Evolutionary conservation across 177 flowering plant species (phyloP).

Genomic region (Vitis hybrid): DNA sequence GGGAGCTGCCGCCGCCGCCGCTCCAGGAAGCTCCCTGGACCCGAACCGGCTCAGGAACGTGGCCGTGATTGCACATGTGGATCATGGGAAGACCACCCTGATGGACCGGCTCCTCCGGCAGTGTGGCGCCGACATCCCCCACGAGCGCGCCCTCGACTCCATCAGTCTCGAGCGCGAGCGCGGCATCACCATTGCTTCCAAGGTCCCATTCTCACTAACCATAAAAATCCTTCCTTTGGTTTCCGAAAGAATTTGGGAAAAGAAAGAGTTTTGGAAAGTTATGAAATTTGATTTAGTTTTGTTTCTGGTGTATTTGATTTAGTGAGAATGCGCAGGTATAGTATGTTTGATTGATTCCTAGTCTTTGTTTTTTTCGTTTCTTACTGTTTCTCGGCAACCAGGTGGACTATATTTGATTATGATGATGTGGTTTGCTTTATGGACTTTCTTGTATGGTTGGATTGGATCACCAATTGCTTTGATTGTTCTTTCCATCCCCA

Average conservation of each 20-base stretch:
- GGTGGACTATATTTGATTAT: too few relatives aligned
- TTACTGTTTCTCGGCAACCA: neutral
- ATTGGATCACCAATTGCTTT: neutral
- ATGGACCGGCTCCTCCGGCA: slow-evolving; percentile 96
- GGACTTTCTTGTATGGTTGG: neutral
- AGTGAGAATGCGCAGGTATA: too few relatives aligned
- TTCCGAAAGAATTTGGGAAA: neutral
- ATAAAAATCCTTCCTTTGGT: neutral
- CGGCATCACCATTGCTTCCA: slow-evolving; percentile 94
- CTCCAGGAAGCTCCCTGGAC: slow-evolving; percentile 37
- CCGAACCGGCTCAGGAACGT: slow-evolving; percentile 85
- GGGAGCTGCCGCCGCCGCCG: slow-evolving; percentile 32
- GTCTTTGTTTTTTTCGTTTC: neutral
- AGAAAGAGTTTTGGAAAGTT: too few relatives aligned
- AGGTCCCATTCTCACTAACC: slow-evolving; percentile 37
- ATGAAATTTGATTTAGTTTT: neutral
- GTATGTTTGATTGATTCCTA: neutral
- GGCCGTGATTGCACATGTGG: slow-evolving; percentile 97
- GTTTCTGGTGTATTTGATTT: neutral
- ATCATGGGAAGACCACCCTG: slow-evolving; percentile 97
- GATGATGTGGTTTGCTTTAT: neutral
- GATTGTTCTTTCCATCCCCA: neutral
- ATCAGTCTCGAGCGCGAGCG: slow-evolving; percentile 96
- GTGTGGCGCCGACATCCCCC: slow-evolving; percentile 98
- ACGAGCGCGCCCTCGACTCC: slow-evolving; percentile 95